Evolutionary conservation across 768 basidiomycete genomes (phyloP).

Genomic region (Phallus indusiatus): DNA sequence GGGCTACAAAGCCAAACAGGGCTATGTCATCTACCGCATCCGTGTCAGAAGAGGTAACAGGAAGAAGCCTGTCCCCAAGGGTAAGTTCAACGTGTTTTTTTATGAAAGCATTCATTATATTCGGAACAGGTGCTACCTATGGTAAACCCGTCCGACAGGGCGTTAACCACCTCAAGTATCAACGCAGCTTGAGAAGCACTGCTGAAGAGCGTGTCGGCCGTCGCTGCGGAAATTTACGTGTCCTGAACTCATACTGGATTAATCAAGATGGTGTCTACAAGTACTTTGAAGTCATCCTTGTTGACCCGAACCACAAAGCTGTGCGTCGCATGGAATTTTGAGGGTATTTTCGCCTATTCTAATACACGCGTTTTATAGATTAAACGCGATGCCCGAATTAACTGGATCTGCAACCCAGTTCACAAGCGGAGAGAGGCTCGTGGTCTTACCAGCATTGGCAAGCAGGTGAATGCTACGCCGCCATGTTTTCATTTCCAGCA

Average conservation of each 20-base stretch:
- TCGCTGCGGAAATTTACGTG: slow-evolving; percentile 92
- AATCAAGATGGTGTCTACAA: slow-evolving; percentile 99
- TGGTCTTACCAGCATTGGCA: slow-evolving; percentile 93
- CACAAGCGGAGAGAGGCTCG: slow-evolving; percentile 98
- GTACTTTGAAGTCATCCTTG: slow-evolving; percentile 98
- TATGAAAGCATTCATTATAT: not conserved
- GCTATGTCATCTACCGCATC: slow-evolving; percentile 95
- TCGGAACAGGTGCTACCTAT: slow-evolving; percentile 80
- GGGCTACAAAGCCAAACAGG: slow-evolving; percentile 99
- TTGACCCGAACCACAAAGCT: slow-evolving; percentile 91
- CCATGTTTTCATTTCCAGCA: not conserved
- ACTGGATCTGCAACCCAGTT: slow-evolving; percentile 97
- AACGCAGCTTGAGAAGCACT: slow-evolving; percentile 83
- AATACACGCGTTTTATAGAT: slow-evolving; percentile 37
- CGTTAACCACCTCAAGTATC: slow-evolving; percentile 98
- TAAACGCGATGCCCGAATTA: slow-evolving; percentile 93
- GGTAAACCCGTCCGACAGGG: slow-evolving; percentile 99
- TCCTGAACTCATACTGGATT: slow-evolving; percentile 98
- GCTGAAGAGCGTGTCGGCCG: slow-evolving; percentile 98
- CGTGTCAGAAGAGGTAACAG: slow-evolving; percentile 97
- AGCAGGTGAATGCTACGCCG: slow-evolving; percentile 53
- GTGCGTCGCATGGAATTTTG: slow-evolving; percentile 35
- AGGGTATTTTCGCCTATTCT: no score
- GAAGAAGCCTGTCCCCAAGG: slow-evolving; percentile 98
- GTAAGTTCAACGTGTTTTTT: slow-evolving; percentile 30